Conservation (phyloP, 805 yeast genomes). For the Millerozyma miso region DNA sequence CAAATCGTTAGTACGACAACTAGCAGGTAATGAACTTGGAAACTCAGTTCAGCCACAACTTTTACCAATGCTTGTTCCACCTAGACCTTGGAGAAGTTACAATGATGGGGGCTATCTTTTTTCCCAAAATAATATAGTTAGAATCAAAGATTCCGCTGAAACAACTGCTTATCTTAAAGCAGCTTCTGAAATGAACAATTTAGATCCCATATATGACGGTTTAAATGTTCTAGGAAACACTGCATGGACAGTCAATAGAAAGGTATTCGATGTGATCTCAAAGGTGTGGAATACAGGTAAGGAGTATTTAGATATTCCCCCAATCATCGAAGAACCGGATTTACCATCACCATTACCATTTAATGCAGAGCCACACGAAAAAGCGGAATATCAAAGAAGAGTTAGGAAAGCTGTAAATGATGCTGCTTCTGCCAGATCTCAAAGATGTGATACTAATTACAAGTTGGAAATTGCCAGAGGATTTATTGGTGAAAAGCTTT, state of each 20-base stretch:
- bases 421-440: conserved; percentile 69
- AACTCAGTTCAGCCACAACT: conserved; percentile 79
- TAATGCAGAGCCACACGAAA: conserved; percentile 67
- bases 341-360: conserved; percentile 50
- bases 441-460: conserved; percentile 90
- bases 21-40: conserved; percentile 61
- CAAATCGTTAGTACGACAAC: conserved; percentile 55
- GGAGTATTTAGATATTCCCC: conserved; percentile 68
- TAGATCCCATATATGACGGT: conserved; percentile 71
- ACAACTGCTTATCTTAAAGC: conserved; percentile 85
- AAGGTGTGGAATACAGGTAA: conserved; percentile 86
- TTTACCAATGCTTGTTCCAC: conserved; percentile 88
- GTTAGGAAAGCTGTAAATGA: conserved; percentile 57
- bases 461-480: conserved; percentile 95
- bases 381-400: conserved; percentile 62
- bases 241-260: conserved; percentile 86
- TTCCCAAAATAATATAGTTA: conserved; percentile 58
- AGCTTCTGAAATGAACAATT: conserved; percentile 64
- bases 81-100: conserved; percentile 83
- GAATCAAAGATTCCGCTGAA: conserved; percentile 84
- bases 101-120: conserved; percentile 82
- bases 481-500: conserved; percentile 67
- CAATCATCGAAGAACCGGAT: conserved; percentile 39
- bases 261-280: conserved; percentile 63
- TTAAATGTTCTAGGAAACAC: conserved; percentile 82